Evolutionary conservation across 768 basidiomycete genomes (phyloP).

Genomic region (Mycena albidolilacea): DNA sequence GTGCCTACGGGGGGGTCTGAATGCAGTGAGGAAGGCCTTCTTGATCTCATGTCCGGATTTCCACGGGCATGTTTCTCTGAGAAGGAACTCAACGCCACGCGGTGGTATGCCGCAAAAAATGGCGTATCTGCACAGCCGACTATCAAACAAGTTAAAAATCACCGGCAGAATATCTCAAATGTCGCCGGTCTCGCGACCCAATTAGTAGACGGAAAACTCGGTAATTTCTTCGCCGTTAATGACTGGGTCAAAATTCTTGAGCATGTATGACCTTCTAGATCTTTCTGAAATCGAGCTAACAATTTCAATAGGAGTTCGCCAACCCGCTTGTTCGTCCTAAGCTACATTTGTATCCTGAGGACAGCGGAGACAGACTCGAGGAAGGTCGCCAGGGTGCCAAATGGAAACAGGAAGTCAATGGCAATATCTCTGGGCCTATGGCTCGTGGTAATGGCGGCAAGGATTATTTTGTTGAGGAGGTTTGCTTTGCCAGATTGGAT

Average conservation of each 20-base stretch:
- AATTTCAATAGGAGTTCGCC: constrained; percentile 4
- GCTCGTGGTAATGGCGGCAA: constrained; percentile 1
- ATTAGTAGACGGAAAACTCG: constrained; percentile 4
- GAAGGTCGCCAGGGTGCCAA: background rate
- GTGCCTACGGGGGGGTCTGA: too few relatives aligned
- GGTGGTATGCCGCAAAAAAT: constrained; percentile 3
- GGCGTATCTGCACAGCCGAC: background rate
- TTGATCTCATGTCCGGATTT: too few relatives aligned
- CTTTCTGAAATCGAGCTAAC: too few relatives aligned
- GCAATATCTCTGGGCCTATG: constrained; percentile 4
- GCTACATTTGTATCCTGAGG: background rate
- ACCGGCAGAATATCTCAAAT: background rate
- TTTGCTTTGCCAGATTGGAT: background rate
- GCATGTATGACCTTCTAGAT: background rate
- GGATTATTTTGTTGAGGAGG: constrained; percentile 9
- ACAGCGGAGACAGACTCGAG: background rate
- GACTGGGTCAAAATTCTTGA: constrained; percentile 8
- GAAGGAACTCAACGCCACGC: constrained; percentile 7
- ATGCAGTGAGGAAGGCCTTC: too few relatives aligned
- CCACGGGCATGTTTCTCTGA: background rate
- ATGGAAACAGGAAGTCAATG: constrained; percentile 5
- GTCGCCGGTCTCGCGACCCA: background rate
- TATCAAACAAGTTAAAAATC: constrained; percentile 12
- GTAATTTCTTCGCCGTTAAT: constrained; percentile 2
- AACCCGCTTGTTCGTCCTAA: constrained; percentile 8